Evolutionary conservation across 2,329 filamentous ascomycete species (phyloP).

Genomic region (Ascochyta koolunga): DNA sequence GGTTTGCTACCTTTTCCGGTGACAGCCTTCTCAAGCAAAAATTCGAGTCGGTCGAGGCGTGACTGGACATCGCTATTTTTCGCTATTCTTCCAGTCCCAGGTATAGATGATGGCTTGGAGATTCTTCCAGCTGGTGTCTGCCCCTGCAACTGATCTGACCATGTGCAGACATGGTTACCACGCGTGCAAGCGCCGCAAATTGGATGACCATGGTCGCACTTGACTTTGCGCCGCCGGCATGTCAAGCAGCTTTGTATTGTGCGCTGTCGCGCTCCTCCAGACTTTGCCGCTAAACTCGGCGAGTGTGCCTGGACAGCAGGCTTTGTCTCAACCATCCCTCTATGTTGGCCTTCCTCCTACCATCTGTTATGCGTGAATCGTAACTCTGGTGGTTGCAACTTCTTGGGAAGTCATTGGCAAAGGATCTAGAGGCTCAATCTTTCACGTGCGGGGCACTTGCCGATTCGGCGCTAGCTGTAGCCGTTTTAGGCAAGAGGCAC

Average conservation of each 20-base stretch:
- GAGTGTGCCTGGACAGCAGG: constrained; percentile 29
- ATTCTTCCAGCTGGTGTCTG: constrained; percentile 30
- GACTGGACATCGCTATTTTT: constrained; percentile 43
- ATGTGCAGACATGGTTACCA: constrained; percentile 47
- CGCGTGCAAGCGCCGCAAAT: constrained; percentile 47
- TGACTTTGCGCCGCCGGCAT: constrained; percentile 47
- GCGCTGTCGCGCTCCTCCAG: constrained; percentile 41
- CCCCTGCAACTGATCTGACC: constrained; percentile 37
- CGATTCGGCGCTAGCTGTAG: constrained; percentile 1
- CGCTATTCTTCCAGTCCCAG: constrained; percentile 25
- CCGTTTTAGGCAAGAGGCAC: constrained; percentile 4
- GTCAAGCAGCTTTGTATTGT: constrained; percentile 49
- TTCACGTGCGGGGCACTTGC: constrained; percentile 16
- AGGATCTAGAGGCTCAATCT: constrained; percentile 14
- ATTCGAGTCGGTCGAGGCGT: constrained; percentile 46
- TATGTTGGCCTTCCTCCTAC: constrained; percentile 13
- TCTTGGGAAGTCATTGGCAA: constrained; percentile 2
- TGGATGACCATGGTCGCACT: constrained; percentile 48
- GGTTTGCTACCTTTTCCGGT: constrained; percentile 25
- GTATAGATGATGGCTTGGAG: constrained; percentile 28
- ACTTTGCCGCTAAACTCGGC: constrained; percentile 32
- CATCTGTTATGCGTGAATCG: constrained; percentile 9
- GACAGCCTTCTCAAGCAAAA: constrained; percentile 44
- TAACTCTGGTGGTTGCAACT: constrained; percentile 1
- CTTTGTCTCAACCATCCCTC: constrained; percentile 36